Base-by-base conservation (phyloP, 495 filamentous ascomycete species). In the Terfezia boudieri region DNA sequence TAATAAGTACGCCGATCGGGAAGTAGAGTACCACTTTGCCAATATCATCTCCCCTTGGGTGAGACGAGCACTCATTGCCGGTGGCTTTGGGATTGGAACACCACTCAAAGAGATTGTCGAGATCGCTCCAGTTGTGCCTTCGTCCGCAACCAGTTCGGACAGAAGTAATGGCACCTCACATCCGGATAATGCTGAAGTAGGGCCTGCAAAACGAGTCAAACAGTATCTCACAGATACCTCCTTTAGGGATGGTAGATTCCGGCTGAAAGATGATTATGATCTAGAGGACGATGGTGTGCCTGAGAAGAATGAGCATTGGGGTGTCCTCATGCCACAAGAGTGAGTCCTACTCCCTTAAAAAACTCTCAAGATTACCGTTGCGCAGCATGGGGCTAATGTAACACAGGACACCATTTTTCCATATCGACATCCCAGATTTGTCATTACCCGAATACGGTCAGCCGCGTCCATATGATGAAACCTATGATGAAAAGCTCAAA, bases 341-440 rank as follows among this genome's bases (percentile, higher is more conserved):
- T 46, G 17, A 14, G 41, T 46, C 17, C 17, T 32, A 4, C 26
- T 7, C 2, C 20, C 20, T 20, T 20, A 20, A 32, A 7, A 32
- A 32, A 32, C 26, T 7, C 4, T 32, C 26, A 32, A 1, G 26
- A 7, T 32, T n/a, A 32, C 26, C 1, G 49, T 20, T 20, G 14
- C 12, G 35, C 46, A 58, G 46, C 26, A 61, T 56, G 55, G 49
- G 68, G 41, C 65, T 66, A 35, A 66, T 67, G 36, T 71, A 49
- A 71, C 72, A 7, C 64, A 74, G 75, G 55, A 64, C 73, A 51
- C 74, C 73, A 8, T 74, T 69, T 61, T 75, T 76, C 63, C 74
- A 76, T 50, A 57, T 73, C 8, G 73, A 76, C 59, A 55, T 58
- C 50, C 61, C 61, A 14, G 60, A 64, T 55, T 53, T 64, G 49